phyloP scores from a whole-genome alignment of 2,329 filamentous ascomycete species.

The Mycogone perniciosa region DNA sequence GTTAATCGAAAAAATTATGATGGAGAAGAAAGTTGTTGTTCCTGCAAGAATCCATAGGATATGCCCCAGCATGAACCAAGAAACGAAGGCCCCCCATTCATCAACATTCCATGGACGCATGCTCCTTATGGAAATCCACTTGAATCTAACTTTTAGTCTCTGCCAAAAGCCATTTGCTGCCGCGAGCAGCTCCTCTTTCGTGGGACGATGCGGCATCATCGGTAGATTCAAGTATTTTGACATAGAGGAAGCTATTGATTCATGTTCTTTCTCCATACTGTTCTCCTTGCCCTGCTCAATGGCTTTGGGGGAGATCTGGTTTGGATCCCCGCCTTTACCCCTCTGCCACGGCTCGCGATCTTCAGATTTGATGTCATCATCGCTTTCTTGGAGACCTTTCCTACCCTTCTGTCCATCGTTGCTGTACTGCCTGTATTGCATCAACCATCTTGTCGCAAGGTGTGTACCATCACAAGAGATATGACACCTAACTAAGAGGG shows the following conservation, averaged over 20 bases:
- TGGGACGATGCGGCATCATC: constrained; percentile 79
- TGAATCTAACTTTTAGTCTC: constrained; percentile 83
- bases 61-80: constrained; percentile 91
- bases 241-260: constrained; percentile 45
- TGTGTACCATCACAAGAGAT: background rate
- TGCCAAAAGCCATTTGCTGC: constrained; percentile 93
- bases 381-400: background rate
- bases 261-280: constrained; percentile 15
- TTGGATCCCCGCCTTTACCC: background rate
- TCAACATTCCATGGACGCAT: constrained; percentile 91
- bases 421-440: constrained; percentile 5
- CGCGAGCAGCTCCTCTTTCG: constrained; percentile 85
- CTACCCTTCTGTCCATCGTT: background rate
- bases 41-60: constrained; percentile 93
- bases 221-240: constrained; percentile 55
- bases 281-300: background rate
- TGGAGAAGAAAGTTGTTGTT: constrained; percentile 93
- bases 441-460: background rate
- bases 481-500: background rate
- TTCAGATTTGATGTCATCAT: background rate
- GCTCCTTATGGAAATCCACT: constrained; percentile 95
- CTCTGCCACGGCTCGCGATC: background rate
- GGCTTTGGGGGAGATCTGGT: background rate
- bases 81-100: constrained; percentile 89
- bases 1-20: constrained; percentile 86